Base-by-base conservation (phyloP, 108 stramenopile species). In the Aurantiochytrium sp. region DNA sequence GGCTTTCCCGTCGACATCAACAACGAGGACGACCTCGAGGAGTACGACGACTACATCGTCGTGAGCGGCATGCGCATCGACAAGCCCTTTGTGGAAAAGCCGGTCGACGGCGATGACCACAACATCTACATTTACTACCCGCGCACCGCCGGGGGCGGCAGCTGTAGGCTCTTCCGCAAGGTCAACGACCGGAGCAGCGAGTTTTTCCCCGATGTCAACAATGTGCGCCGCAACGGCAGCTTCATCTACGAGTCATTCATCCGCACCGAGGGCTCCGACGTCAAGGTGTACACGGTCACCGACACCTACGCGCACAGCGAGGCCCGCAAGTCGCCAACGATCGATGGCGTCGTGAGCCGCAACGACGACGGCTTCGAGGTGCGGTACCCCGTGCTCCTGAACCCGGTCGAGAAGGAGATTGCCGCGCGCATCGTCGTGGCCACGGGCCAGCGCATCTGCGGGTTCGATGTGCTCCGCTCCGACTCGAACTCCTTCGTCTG, bases 81-180 rank as follows among this genome's bases (percentile, higher is more conserved):
- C 93, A 99, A 99, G 90, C 99, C 99, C 8, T 98, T 99, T 87
- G 98, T 99, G 6, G 99, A 99, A 90, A 99, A 99, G 92, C 99
- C 99, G 3, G 97, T 97, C 6, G 95, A 99, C 90, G 97, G 98
- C 4, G 99, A 99, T 87, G 98, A 99, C 91, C 99, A 99, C 89
- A 98, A 98, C 91, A 96, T 99, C 90, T 95, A 89, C 94, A 94
- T 98, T 54, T 99, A 99, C 89, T 99, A 98, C 88, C 99, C 97
- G 2, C 92, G 95, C 24, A 93, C 92, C n/a, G 96, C 96, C 21
- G 98, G 99, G 4, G 98, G 98, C 0, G 99, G 99, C 6, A 97
- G 97, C 87, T 98, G 98, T 88, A 45, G 88, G 65, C 94, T 98
- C 12, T 99, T 99, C 92, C 96, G 98, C 0, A 99, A 99, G 89